A percentile compares a stretch with the other conserved stretches of the same genome.
Conservation (phyloP, 2,329 filamentous ascomycete genomes). For the Xylaria sp. region DNA sequence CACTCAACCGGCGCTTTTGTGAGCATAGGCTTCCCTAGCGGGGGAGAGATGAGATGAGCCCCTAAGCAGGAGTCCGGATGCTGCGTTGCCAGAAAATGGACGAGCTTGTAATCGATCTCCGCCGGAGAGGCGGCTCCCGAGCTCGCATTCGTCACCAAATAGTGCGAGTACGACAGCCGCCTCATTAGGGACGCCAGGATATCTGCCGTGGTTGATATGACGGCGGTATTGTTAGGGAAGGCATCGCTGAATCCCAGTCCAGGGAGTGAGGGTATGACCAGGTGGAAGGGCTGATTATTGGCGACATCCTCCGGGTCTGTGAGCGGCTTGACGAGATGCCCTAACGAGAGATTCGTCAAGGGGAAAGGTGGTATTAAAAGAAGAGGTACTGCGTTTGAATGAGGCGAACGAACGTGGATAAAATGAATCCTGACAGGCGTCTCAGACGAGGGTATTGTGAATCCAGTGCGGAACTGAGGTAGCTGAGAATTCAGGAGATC, state of each 20-base stretch:
- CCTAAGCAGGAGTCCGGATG: conserved; percentile 58
- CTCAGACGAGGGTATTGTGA: conserved; percentile 46
- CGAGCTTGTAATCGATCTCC: conserved; percentile 55
- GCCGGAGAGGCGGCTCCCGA: conserved; percentile 49
- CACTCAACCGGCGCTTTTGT: conserved; percentile 50
- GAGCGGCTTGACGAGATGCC: conserved; percentile 57
- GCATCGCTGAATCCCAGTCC: conserved; percentile 70
- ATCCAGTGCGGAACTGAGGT: conserved; percentile 65
- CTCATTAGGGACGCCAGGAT: conserved; percentile 63
- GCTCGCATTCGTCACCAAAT: conserved; percentile 59
- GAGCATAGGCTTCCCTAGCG: conserved; percentile 52
- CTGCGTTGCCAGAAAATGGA: conserved; percentile 50
- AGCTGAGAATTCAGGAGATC: conserved; percentile 57
- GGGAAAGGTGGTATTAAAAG: conserved; percentile 69
- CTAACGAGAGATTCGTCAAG: conserved; percentile 63
- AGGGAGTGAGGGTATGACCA: conserved; percentile 68
- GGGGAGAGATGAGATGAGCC: conserved; percentile 62
- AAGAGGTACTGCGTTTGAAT: conserved; percentile 60
- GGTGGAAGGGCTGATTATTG: conserved; percentile 59
- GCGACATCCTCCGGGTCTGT: conserved; percentile 53
- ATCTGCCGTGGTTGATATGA: conserved; percentile 56
- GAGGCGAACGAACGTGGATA: conserved; percentile 60
- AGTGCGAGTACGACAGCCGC: conserved; percentile 60
- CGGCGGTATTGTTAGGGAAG: conserved; percentile 51
- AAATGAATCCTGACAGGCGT: conserved; percentile 62